Conservation (phyloP, 2,329 filamentous ascomycete genomes). For the Coniochaeta hoffmannii region DNA sequence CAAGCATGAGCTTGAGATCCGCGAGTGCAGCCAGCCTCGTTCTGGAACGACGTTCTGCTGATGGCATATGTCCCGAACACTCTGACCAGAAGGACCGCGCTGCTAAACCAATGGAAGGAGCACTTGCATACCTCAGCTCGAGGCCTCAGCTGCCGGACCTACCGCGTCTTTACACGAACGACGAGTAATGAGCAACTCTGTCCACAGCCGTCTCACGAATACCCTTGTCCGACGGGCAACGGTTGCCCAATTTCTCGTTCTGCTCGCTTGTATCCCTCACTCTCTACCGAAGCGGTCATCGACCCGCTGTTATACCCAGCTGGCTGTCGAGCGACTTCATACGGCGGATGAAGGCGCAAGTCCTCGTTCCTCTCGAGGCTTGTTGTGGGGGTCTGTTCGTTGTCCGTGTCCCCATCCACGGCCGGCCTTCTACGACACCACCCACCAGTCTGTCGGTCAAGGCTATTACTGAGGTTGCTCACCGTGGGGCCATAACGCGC, state of each 20-base stretch:
- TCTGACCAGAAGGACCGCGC: background rate
- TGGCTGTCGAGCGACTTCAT: too few relatives aligned
- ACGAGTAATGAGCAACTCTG: too few relatives aligned
- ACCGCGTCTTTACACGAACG: background rate
- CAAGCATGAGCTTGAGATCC: too few relatives aligned
- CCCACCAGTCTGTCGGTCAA: background rate
- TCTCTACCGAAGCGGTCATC: background rate
- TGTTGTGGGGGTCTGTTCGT: background rate
- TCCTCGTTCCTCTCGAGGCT: background rate
- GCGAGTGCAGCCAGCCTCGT: background rate
- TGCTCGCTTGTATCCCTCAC: too few relatives aligned
- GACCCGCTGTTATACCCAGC: too few relatives aligned
- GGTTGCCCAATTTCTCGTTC: background rate
- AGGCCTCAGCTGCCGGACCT: background rate
- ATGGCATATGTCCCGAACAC: background rate
- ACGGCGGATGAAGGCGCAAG: background rate
- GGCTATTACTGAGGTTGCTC: background rate
- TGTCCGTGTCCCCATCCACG: background rate
- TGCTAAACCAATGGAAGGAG: background rate
- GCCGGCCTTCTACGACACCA: background rate
- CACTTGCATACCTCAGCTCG: background rate
- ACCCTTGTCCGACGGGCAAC: background rate
- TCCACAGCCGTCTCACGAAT: background rate
- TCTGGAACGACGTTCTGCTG: background rate
- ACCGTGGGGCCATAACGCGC: background rate